Base-by-base conservation (phyloP, 148 eudicot genomes). In the Rhododendron ovatum region DNA sequence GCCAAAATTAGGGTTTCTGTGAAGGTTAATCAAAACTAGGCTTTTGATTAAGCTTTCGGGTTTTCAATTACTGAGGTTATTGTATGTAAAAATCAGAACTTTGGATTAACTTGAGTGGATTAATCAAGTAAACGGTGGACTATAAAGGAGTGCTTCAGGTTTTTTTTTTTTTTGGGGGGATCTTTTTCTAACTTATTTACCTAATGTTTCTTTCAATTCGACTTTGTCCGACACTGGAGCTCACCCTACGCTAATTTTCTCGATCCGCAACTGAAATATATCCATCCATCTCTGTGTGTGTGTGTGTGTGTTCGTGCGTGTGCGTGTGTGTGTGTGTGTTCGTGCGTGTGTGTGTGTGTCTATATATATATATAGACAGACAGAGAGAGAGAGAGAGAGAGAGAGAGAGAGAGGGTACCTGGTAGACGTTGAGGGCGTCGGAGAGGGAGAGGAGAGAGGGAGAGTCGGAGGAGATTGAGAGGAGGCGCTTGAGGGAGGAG, bases 401-500 rank as follows among this genome's bases (percentile, higher is more conserved):
- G 77, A 78, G 75, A 82, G 71, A 48, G 78, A 79, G 39, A 33
- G 86, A 4, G 83, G 7, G 18, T 26, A 96, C 99, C 98, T 97
- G 96, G 86, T 94, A 92, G 87, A 92, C 89, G 86, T 92, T 91
- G 88, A 97, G 98, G 59, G 98, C 98, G 78, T 97, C 94, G 82
- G 98, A 93, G 77, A 97, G 91, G 83, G 98, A 92, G 84, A 90
- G 91, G 78, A 97, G 92, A 71, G 81, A 69, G 69, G 94, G 91
- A 79, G 90, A 90, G 73, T 91, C 81, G 86, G 94, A 90, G 84
- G 98, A 95, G 92, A 97, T 67, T 80, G 98, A 87, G 87, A 94
- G 91, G 35, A 97, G 92, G 50, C 84, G 94, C 82, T 95, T 91
- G 33, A 97, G 94, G 20, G 95, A 86, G 84, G 91, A 82, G 15